A percentile compares a stretch with the other conserved stretches of the same genome.
These are phyloP conservation scores for Stylosanthes scabra DNA, from an alignment of 331 rosid genomes.

Conservation along the genomic window DNA sequence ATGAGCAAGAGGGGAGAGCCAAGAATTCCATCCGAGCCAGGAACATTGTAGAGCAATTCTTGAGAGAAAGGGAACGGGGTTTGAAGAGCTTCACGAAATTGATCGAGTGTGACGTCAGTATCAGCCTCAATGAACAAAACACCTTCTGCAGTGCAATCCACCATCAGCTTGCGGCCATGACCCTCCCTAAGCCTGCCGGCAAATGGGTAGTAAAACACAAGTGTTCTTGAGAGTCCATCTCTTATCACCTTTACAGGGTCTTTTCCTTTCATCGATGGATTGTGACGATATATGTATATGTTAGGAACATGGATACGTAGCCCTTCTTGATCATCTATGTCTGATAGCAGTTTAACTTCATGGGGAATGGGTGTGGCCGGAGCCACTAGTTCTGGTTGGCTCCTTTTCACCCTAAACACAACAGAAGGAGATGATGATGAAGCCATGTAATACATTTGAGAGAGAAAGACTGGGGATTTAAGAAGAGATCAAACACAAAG, in stretches of 20 bases:
- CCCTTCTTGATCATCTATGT: constrained; percentile 45
- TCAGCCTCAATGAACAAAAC: constrained; percentile 37
- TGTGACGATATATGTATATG: too few relatives aligned
- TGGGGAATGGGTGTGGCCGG: constrained; percentile 35
- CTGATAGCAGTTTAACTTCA: constrained; percentile 20
- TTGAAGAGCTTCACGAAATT: constrained; percentile 28
- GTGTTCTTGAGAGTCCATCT: constrained; percentile 20
- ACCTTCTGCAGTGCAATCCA: constrained; percentile 45
- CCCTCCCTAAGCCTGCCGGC: constrained; percentile 46
- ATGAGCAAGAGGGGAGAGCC: constrained; percentile 7
- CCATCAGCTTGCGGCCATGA: constrained; percentile 36
- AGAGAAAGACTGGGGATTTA: too few relatives aligned
- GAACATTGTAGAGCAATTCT: constrained; percentile 13
- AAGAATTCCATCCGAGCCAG: neutral
- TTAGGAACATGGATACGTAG: too few relatives aligned
- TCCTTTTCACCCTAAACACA: neutral
- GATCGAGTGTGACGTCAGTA: constrained; percentile 34
- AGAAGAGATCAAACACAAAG: too few relatives aligned
- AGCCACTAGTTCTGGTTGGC: constrained; percentile 33
- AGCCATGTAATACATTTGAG: too few relatives aligned
- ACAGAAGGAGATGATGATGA: neutral
- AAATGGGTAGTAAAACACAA: constrained; percentile 43
- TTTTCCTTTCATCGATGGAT: too few relatives aligned
- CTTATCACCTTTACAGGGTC: constrained; percentile 37
- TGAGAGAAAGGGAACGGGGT: constrained; percentile 33